A percentile compares a stretch with the other conserved stretches of the same genome.
phyloP scores from a whole-genome alignment of 306 rosid genomes.

The Myrica gale region DNA sequence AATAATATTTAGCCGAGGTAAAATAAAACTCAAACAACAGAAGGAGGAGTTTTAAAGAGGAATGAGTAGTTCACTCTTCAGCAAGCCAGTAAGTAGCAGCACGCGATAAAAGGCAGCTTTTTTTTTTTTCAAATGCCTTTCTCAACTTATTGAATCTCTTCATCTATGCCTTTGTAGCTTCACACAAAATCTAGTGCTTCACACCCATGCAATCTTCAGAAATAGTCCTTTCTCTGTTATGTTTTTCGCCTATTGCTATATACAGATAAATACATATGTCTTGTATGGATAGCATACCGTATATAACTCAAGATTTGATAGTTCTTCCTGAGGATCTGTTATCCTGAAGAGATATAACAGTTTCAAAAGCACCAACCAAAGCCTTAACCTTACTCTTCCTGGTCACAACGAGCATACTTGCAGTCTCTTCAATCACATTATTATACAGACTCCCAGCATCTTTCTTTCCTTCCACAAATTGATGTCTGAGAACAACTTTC shows the following conservation, averaged over 20 bases:
- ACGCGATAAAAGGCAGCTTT: background rate
- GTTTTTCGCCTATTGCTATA: slow-evolving; percentile 19
- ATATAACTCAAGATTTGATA: slow-evolving; percentile 33
- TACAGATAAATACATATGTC: slow-evolving; percentile 28
- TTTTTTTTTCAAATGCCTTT: background rate
- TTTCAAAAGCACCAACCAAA: slow-evolving; percentile 87
- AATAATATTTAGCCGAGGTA: background rate
- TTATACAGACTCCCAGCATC: slow-evolving; percentile 54
- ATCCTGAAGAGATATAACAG: slow-evolving; percentile 81
- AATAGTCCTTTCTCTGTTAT: background rate
- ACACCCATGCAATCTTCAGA: background rate
- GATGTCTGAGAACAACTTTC: slow-evolving; percentile 71
- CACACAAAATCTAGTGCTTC: background rate
- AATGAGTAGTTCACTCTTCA: background rate
- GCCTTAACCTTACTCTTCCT: slow-evolving; percentile 92
- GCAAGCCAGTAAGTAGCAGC: background rate
- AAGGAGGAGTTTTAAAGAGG: background rate
- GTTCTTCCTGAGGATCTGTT: slow-evolving; percentile 27
- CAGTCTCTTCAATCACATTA: slow-evolving; percentile 93
- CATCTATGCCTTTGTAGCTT: background rate
- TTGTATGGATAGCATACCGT: slow-evolving; percentile 16
- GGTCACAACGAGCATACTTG: slow-evolving; percentile 66
- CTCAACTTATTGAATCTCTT: background rate
- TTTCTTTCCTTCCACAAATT: slow-evolving; percentile 49
- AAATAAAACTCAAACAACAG: background rate